Evolutionary conservation across 352 stramenopile genomes (phyloP).

Genomic region (Phytopythium boreale): DNA sequence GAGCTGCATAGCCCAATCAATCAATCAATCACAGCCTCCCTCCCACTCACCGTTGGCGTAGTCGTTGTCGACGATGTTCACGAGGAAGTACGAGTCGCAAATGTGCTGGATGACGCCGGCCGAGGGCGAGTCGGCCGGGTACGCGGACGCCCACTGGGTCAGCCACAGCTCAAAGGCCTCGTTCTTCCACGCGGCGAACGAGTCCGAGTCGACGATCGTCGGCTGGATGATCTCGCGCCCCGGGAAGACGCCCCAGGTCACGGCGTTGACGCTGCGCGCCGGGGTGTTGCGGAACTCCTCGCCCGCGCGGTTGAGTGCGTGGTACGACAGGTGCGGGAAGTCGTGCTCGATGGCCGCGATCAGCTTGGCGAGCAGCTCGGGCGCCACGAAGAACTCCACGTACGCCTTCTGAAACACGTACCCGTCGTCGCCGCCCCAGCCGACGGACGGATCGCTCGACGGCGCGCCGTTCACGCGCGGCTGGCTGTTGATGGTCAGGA

Average conservation of each 20-base stretch:
- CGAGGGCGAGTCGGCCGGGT: slow-evolving; percentile 81
- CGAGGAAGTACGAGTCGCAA: slow-evolving; percentile 95
- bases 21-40: not conserved
- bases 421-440: slow-evolving; percentile 94
- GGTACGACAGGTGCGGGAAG: slow-evolving; percentile 77
- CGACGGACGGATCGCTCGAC: slow-evolving; percentile 89
- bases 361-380: slow-evolving; percentile 65
- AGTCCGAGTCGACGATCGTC: slow-evolving; percentile 97
- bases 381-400: slow-evolving; percentile 97
- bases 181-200: slow-evolving; percentile 93
- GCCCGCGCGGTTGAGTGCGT: slow-evolving; percentile 65
- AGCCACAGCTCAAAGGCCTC: slow-evolving; percentile 98
- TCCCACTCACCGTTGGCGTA: slow-evolving; percentile 73
- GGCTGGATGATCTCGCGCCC: slow-evolving; percentile 92
- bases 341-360: slow-evolving; percentile 51
- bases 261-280: slow-evolving; percentile 88
- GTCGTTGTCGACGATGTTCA: slow-evolving; percentile 99
- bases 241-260: slow-evolving; percentile 98
- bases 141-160: slow-evolving; percentile 95
- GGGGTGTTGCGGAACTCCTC: slow-evolving; percentile 76
- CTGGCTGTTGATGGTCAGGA: slow-evolving; percentile 97
- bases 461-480: slow-evolving; percentile 87
- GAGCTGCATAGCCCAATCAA: no score
- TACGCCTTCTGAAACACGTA: slow-evolving; percentile 99
- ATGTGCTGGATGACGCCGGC: slow-evolving; percentile 79